Base-by-base conservation (phyloP, 225 moss, liverwort and hornwort genomes). In the Neckera pumila region DNA sequence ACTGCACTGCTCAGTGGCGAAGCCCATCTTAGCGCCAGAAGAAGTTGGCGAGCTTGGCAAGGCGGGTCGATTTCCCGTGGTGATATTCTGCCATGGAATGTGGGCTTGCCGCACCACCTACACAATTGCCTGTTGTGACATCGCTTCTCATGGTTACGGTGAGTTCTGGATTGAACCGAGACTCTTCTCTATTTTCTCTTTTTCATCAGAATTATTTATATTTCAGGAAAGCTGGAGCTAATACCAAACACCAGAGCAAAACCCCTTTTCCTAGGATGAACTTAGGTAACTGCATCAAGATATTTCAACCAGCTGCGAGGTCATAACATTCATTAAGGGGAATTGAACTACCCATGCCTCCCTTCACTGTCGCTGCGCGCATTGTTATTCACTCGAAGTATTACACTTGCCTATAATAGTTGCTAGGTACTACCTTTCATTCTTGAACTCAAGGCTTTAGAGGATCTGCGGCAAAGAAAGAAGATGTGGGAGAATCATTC, bases 91-190 rank as follows among this genome's bases (percentile, higher is more conserved):
- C 82, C 92, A 91, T 84, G 92, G 89, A 78, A 92, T 92, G 91
- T 91, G 92, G 89, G 91, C 92, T 88, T 92, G 92, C 79, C 92
- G 88, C 85, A 92, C 92, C 51, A 92, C 91, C 62, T 91, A 92
- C 83, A 86, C 87, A 14, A 85, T 89, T 79, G 87, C 92, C 42
- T 91, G 89, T 43, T 90, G 89, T 49, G 92, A 92, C 86, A 88
- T 91, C 43, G 88, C 89, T 66, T 91, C 91, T 56, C 89, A 92
- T 76, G 91, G 89, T 54, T 91, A 89, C 49, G 88, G 89, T 92
- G 82, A 82, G 90, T 49, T 84, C 72, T 51, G 18, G 51, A 60
- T 18, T 56, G 23, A 79, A 58, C 47, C 73, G 30, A 21, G 23
- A 2, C 38, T 65, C 28, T 36, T 87, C 36, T 20, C 17, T 87